phyloP scores from a whole-genome alignment of 768 basidiomycete genomes.

The Russula ochroleuca region DNA sequence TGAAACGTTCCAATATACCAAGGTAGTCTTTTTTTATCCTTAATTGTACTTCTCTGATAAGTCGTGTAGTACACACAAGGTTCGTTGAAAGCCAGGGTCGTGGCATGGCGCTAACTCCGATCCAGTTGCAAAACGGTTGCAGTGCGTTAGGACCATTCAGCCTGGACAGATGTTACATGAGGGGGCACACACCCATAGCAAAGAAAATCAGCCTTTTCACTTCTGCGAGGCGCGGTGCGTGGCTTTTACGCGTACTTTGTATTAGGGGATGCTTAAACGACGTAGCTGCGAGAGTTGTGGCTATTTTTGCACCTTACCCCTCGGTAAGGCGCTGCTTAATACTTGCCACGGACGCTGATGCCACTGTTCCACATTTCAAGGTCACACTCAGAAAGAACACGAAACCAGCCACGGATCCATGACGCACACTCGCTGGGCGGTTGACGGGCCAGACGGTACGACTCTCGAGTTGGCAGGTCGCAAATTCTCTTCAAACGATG shows the following conservation, averaged over 20 bases:
- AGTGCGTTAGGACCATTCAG: constrained; percentile 47
- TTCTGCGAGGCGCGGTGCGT: constrained; percentile 50
- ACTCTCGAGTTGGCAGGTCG: constrained; percentile 52
- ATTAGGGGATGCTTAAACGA: not conserved
- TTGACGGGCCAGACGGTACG: constrained; percentile 51
- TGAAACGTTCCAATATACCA: constrained; percentile 61
- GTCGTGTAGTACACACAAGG: constrained; percentile 50
- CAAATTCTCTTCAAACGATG: constrained; percentile 50
- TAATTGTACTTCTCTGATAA: not conserved
- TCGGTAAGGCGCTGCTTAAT: constrained; percentile 37
- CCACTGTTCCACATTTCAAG: constrained; percentile 32
- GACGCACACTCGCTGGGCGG: constrained; percentile 53
- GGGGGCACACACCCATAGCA: constrained; percentile 48
- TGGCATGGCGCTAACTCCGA: not conserved
- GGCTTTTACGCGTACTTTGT: not conserved
- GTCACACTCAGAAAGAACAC: constrained; percentile 56
- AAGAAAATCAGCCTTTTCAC: constrained; percentile 44
- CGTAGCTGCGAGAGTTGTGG: constrained; percentile 55
- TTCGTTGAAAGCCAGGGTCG: constrained; percentile 26
- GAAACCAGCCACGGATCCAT: constrained; percentile 63
- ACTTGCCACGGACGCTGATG: not conserved
- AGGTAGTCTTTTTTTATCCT: constrained; percentile 37
- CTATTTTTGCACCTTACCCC: constrained; percentile 55
- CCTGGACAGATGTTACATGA: constrained; percentile 40
- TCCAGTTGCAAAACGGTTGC: constrained; percentile 47